Base-by-base conservation (phyloP, 331 rosid genomes). In the Rhamnella rubrinervis region DNA sequence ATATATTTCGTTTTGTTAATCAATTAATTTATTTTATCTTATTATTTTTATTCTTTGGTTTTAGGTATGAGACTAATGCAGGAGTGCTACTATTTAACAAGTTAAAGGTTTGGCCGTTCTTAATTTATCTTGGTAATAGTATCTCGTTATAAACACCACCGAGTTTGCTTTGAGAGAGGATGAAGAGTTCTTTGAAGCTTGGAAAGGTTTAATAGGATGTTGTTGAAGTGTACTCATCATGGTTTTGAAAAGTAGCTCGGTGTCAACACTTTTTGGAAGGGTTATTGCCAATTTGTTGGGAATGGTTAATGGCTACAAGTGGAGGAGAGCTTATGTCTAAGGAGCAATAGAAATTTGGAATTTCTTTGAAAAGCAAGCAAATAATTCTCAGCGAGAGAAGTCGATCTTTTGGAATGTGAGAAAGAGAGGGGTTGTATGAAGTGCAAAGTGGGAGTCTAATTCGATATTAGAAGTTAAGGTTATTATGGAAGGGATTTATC, bases 221-320 rank as follows among this genome's bases (percentile, higher is more conserved):
- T 37, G 15, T 19, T n/a, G n/a, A n/a, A n/a, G n/a, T n/a, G n/a
- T n/a, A n/a, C n/a, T n/a, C n/a, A n/a, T n/a, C n/a, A n/a, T n/a
- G 15, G 11, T 28, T 51, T 50, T 51, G 50, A 53, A 20, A 67
- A 55, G 14, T 67, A 37, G 35, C 68, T 23, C n/a, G 39, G 2
- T 60, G n/a, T n/a, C n/a, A n/a, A n/a, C n/a, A n/a, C n/a, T 41
- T 61, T 18, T 15, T 38, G 5, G 50, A 61, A 61, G 50, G 49
- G 38, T 35, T 61, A n/a, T 1, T 35, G 65, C 65, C 65, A 15
- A 13, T n/a, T 17, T 0, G 25, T 6, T 61, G n/a, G 16, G 50
- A 61, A 1, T 61, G 50, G 65, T n/a, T 61, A 18, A 61, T 38
- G 65, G 65, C 49, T 12, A 61, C 65, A 35, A 61, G 49, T 61